These are phyloP conservation scores for Lagenidium sp. DNA, from an alignment of 352 stramenopile species.

Conservation along the genomic window DNA sequence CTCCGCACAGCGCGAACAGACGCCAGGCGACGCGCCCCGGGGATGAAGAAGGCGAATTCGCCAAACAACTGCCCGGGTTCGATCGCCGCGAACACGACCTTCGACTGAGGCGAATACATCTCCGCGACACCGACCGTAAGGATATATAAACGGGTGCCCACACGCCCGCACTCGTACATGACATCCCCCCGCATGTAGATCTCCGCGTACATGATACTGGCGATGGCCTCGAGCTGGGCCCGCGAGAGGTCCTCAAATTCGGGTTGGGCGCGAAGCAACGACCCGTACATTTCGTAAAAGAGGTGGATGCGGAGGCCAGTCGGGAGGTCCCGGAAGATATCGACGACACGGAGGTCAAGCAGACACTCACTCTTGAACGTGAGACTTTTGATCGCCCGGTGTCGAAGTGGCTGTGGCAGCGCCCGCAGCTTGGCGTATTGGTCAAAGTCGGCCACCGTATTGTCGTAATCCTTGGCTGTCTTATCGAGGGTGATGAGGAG, in stretches of 20 bases:
- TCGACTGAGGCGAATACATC: conserved; percentile 22
- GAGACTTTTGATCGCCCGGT: conserved; percentile 39
- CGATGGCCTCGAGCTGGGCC: conserved; percentile 39
- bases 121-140: conserved; percentile 43
- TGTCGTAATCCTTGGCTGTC: conserved; percentile 35
- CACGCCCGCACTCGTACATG: conserved; percentile 38
- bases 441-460: conserved; percentile 51
- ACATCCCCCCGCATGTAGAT: conserved; percentile 57
- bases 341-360: conserved; percentile 22
- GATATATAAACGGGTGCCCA: conserved; percentile 33
- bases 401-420: conserved; percentile 26
- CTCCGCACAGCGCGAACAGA: conserved; percentile 37
- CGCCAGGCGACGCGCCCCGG: conserved; percentile 27
- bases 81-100: conserved; percentile 27
- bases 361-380: conserved; percentile 42
- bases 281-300: conserved; percentile 45
- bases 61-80: conserved; percentile 32
- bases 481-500: conserved; percentile 66
- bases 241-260: conserved; percentile 29
- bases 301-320: conserved; percentile 22
- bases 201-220: conserved; percentile 35
- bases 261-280: conserved; percentile 16
- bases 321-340: conserved; percentile 42
- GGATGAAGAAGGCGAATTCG: conserved; percentile 57
- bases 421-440: conserved; percentile 54